phyloP scores from a whole-genome alignment of 345 rosid species.

The Pistacia vera region DNA sequence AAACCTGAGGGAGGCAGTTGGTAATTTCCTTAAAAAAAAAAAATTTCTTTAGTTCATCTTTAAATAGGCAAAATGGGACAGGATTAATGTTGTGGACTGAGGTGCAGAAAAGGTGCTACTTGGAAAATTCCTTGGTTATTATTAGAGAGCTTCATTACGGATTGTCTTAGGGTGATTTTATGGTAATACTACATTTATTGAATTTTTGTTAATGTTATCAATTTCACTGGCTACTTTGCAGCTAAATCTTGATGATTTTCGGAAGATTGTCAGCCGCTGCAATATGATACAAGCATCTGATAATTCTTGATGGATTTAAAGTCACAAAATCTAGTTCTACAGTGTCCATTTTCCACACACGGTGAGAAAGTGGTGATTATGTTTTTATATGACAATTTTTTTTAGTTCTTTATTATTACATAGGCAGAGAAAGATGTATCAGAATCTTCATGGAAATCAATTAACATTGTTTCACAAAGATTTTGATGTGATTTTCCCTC shows the following conservation, averaged over 20 bases:
- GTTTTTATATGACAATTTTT: too few relatives aligned
- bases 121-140: neutral
- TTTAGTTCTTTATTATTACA: neutral
- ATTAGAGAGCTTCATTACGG: neutral
- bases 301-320: conserved; percentile 3
- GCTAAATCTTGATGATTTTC: conserved; percentile 73
- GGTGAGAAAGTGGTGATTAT: neutral
- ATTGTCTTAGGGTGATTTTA: neutral
- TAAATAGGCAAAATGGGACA: neutral
- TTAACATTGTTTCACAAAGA: neutral
- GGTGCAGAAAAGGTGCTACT: neutral
- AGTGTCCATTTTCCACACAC: neutral
- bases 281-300: conserved; percentile 51
- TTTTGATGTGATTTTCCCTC: neutral
- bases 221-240: conserved; percentile 35
- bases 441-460: neutral
- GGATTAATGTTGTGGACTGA: neutral
- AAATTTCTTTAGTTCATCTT: neutral
- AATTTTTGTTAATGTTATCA: too few relatives aligned
- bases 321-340: neutral
- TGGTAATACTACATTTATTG: neutral
- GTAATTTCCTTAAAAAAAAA: too few relatives aligned
- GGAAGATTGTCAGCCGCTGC: conserved; percentile 59
- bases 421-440: neutral
- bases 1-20: too few relatives aligned